Evolutionary conservation across 257 asterid genomes (phyloP).

Genomic region (Cinchona pubescens): DNA sequence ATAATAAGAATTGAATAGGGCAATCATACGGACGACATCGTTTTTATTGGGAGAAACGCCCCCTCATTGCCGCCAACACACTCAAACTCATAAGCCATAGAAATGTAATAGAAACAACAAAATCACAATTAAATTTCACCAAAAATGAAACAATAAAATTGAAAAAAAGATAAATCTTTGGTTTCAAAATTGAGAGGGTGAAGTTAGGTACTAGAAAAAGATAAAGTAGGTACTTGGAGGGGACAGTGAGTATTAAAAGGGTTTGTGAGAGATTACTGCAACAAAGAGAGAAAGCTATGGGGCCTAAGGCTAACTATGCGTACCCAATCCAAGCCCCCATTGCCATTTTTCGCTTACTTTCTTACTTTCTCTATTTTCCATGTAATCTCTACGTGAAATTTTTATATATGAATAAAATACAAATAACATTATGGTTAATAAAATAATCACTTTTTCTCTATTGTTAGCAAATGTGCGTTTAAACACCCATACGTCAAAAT

Average conservation of each 20-base stretch:
- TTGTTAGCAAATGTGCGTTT: too few relatives aligned
- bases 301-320: conserved; percentile 70
- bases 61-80: conserved; percentile 80
- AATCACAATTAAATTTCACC: conserved; percentile 5
- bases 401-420: too few relatives aligned
- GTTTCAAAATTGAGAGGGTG: neutral
- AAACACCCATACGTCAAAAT: too few relatives aligned
- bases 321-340: conserved; percentile 89
- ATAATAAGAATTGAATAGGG: conserved; percentile 56
- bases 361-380: neutral
- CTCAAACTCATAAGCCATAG: conserved; percentile 88
- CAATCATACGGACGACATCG: conserved; percentile 47
- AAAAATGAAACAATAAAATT: neutral
- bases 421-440: too few relatives aligned
- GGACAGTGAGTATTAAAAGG: conserved; percentile 83
- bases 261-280: conserved; percentile 72
- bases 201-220: neutral
- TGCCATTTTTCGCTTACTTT: conserved; percentile 48
- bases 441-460: too few relatives aligned
- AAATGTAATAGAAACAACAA: conserved; percentile 56
- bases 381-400: too few relatives aligned
- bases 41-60: conserved; percentile 73
- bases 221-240: conserved; percentile 52
- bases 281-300: conserved; percentile 80
- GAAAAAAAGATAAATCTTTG: too few relatives aligned